A percentile compares a stretch with the other conserved stretches of the same genome.
Evolutionary conservation across 148 eudicot species (phyloP).

Genomic region (Nepenthes gracilis): DNA sequence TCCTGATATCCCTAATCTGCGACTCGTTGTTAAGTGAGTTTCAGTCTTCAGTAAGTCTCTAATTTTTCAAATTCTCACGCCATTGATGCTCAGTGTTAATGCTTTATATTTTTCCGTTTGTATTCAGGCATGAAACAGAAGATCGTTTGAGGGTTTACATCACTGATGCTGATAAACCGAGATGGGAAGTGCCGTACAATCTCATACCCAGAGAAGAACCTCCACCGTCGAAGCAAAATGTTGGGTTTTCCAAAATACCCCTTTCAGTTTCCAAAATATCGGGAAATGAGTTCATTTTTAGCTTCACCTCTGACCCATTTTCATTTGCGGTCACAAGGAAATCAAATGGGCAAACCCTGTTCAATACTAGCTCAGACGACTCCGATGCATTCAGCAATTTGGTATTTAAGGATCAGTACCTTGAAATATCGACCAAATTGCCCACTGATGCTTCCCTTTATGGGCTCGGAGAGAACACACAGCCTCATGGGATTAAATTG

Average conservation of each 20-base stretch:
- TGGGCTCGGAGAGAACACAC: slow-evolving; percentile 86
- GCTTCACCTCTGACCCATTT: slow-evolving; percentile 65
- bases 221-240: slow-evolving; percentile 33
- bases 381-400: slow-evolving; percentile 42
- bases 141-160: slow-evolving; percentile 72
- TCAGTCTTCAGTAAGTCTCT: neutral
- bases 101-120: neutral
- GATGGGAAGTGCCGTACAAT: slow-evolving; percentile 94
- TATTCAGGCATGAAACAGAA: slow-evolving; percentile 72
- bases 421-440: slow-evolving; percentile 66
- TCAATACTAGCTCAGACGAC: slow-evolving; percentile 32
- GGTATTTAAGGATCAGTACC: slow-evolving; percentile 82
- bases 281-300: slow-evolving; percentile 46
- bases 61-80: neutral
- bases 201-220: slow-evolving; percentile 65
- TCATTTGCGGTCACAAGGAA: slow-evolving; percentile 55
- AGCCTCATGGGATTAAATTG: slow-evolving; percentile 77
- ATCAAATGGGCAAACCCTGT: slow-evolving; percentile 70
- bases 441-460: slow-evolving; percentile 73
- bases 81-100: neutral
- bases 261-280: slow-evolving; percentile 26
- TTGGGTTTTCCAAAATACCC: slow-evolving; percentile 31
- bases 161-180: slow-evolving; percentile 63
- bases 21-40: slow-evolving; percentile 56
- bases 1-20: slow-evolving; percentile 68